Base-by-base conservation (phyloP, 257 asterid species). In the Scutellaria barbata region DNA sequence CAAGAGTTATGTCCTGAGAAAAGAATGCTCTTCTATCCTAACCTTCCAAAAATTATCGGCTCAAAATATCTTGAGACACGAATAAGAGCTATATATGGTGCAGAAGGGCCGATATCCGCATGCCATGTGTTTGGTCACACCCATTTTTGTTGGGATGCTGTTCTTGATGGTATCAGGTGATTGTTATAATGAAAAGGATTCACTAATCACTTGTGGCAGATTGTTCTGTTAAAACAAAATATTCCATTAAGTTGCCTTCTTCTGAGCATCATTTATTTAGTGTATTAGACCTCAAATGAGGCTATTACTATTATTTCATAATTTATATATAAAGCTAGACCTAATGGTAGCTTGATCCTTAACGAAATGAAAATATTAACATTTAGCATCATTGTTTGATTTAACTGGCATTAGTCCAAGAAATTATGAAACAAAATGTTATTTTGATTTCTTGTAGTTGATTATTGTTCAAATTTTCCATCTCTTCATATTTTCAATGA, bases 81-180 rank as follows among this genome's bases (percentile, higher is more conserved):
- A 58, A 81, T 92, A 74, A 87, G 98, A 84, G 79, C 85, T 9
- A 80, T 89, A 79, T 90, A 86, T 18, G 88, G 89, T 46, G 77
- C 74, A 71, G 75, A 74, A 63, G 90, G 89, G 72, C 74, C 68
- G 22, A 66, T 74, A 59, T 79, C 83, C 5, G 80, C 92, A 14
- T 90, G 96, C 69, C 98, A 92, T 73, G 86, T 85, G 62, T 92
- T 92, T 79, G 98, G 98, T 63, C 98, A 88, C 84, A 92, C 98
- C 16, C 96, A 92, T 79, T 89, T 92, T 77, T 84, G 89, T 68
- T 92, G 98, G 98, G 98, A 92, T 82, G 84, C 89, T 55, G 69
- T 77, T 59, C 85, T 88, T 20, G 85, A 88, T 59, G 96, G 96
- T 33, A 86, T 89, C 85, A 92, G 96, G 96, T 92, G 69, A 65